Base-by-base conservation (phyloP, 352 stramenopile species). In the Globisporangium megalacanthum region DNA sequence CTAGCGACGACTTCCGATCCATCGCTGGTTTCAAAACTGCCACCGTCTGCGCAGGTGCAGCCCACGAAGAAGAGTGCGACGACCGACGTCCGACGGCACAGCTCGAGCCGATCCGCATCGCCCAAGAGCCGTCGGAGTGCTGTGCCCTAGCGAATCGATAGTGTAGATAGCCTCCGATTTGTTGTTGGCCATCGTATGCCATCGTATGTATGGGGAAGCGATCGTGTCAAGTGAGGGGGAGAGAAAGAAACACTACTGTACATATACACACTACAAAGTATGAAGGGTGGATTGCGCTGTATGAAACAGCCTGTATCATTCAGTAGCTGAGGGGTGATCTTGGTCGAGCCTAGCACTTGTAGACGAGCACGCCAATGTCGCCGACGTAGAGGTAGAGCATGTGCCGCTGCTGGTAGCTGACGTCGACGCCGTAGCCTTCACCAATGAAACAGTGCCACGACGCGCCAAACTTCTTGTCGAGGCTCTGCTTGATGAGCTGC, bases 391-490 rank as follows among this genome's bases (percentile, higher is more conserved):
- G 73, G 72, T 98, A 97, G 20, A 98, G 70, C 79, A 98, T 95
- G 77, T 98, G 93, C 59, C 92, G 88, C 60, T 97, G 85, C 77
- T 98, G 89, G 73, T 98, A 98, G 62, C 86, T 97, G 56, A 98
- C 90, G 64, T 98, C 92, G 66, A 98, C 98, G 50, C 90, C 94
- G 68, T 98, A 99, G 13, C 95, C 95, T 70, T 98, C 96, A 35
- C 93, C 95, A 20, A 99, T 96, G 57, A 94, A 95, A 68, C 90
- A 97, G 69, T 99, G 93, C 95, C 95, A 98, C 5, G 91, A 96
- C 14, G 87, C 77, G 6, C 93, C 96, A 68, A 98, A 99, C 69
- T 98, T 98, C 75, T 99, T 98, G 77, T 99, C 95, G 72, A 98
- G 92, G 33, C 88, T 97, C 66, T 97, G 89, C 70, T 99, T 98